Evolutionary conservation across 352 stramenopile species (phyloP).

Genomic region (Globisporangium lucens): DNA sequence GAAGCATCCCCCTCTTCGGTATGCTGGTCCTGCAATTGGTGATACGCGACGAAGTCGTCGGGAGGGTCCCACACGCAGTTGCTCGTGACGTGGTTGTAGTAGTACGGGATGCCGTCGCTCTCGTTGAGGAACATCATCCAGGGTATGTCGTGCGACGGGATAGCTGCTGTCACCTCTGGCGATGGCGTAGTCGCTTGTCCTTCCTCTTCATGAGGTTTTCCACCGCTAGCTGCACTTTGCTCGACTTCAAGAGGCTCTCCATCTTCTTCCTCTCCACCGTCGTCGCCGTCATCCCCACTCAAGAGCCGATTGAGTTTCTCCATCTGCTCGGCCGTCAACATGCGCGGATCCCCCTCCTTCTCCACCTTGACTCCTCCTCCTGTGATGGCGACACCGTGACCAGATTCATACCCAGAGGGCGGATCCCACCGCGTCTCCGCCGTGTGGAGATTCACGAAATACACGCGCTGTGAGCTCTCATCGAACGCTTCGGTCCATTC

Average conservation of each 20-base stretch:
- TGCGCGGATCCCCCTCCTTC: slow-evolving; percentile 11
- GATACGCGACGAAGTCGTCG: slow-evolving; percentile 43
- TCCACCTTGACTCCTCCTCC: background rate
- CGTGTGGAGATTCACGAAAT: slow-evolving; percentile 54
- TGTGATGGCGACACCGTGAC: background rate
- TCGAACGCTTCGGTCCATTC: slow-evolving; percentile 46
- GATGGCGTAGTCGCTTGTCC: background rate
- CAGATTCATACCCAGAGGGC: slow-evolving; percentile 16
- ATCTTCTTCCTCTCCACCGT: background rate
- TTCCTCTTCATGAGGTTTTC: background rate
- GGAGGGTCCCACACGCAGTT: slow-evolving; percentile 70
- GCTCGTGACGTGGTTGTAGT: slow-evolving; percentile 57
- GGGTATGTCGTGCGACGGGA: slow-evolving; percentile 10
- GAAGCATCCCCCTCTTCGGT: background rate
- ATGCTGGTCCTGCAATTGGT: slow-evolving; percentile 20
- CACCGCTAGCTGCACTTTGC: background rate
- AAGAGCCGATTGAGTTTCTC: slow-evolving; percentile 49
- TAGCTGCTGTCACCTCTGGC: no score
- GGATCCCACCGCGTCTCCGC: slow-evolving; percentile 53
- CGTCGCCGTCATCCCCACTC: slow-evolving; percentile 38
- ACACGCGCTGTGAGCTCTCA: slow-evolving; percentile 31
- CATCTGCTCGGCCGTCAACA: slow-evolving; percentile 66
- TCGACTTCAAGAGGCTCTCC: background rate
- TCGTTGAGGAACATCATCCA: slow-evolving; percentile 79
- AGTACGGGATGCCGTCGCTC: slow-evolving; percentile 60